Percentiles rank a stretch among this genome's conserved stretches.
phyloP scores from a whole-genome alignment of 257 asterid genomes.

The Capsicum baccatum region DNA sequence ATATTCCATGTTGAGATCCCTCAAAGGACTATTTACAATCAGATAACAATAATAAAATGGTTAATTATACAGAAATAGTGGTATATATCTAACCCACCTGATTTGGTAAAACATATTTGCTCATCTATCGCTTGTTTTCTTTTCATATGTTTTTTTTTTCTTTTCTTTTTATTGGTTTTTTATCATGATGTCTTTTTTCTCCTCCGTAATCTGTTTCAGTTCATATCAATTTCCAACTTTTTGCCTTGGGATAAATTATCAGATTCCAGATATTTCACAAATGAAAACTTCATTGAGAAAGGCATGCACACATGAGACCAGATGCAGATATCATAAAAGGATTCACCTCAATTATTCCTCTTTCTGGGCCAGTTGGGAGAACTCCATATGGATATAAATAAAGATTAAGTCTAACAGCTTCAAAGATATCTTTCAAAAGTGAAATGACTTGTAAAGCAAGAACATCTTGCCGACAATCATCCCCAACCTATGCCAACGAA shows the following conservation, averaged over 20 bases:
- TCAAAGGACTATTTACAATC: too few relatives aligned
- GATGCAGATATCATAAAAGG: slow-evolving; percentile 21
- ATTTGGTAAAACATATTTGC: too few relatives aligned
- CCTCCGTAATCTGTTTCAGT: neutral
- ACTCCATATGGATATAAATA: slow-evolving; percentile 95
- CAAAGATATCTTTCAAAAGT: slow-evolving; percentile 88
- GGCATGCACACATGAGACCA: neutral
- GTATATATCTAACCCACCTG: too few relatives aligned
- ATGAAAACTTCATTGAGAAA: neutral
- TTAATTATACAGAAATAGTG: too few relatives aligned
- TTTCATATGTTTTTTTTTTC: too few relatives aligned
- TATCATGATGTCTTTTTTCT: neutral
- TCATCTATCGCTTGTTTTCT: neutral
- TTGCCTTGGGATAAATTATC: neutral
- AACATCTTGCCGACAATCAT: slow-evolving; percentile 98
- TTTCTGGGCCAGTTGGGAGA: slow-evolving; percentile 94
- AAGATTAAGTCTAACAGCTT: slow-evolving; percentile 80
- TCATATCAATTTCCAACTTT: neutral
- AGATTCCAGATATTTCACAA: neutral
- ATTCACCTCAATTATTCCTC: slow-evolving; percentile 94
- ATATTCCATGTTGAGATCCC: too few relatives aligned
- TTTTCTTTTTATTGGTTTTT: too few relatives aligned
- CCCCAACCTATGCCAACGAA: slow-evolving; percentile 75
- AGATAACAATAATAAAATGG: too few relatives aligned
- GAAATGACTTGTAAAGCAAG: slow-evolving; percentile 98